These are phyloP conservation scores for Rhizopus arrhizus DNA, from an alignment of 371 early-diverging fungal species.

Conservation along the genomic window DNA sequence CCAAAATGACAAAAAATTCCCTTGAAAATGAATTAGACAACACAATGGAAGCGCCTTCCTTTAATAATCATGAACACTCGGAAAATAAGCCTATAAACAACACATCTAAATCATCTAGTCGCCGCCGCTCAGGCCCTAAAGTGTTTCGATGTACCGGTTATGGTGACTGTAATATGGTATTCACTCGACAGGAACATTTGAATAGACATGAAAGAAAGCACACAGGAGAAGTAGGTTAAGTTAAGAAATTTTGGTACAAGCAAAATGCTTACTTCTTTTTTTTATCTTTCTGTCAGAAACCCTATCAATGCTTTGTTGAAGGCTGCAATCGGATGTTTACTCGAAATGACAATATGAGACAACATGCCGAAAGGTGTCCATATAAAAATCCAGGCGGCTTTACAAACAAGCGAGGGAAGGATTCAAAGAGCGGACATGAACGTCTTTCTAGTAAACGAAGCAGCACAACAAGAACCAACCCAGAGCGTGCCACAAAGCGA, in stretches of 20 bases:
- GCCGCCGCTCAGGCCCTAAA: constrained; percentile 1
- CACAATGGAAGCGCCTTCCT: background rate
- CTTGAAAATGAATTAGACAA: too few species aligned
- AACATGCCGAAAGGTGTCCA: constrained; percentile 26
- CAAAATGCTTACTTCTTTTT: background rate
- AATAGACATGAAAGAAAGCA: constrained; percentile 60
- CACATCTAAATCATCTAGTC: too few species aligned
- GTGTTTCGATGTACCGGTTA: constrained; percentile 51
- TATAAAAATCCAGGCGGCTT: background rate
- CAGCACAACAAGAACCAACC: too few species aligned
- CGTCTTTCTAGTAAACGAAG: background rate
- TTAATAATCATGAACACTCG: background rate
- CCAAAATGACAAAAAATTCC: too few species aligned
- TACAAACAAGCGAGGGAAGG: too few species aligned
- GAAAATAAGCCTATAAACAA: constrained; percentile 23
- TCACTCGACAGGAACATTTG: constrained; percentile 58
- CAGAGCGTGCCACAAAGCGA: too few species aligned
- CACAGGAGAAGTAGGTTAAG: constrained; percentile 55
- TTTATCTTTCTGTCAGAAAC: constrained; percentile 23
- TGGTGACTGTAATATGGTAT: constrained; percentile 56
- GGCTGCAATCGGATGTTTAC: constrained; percentile 26
- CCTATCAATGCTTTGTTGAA: constrained; percentile 28
- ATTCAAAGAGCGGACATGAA: background rate
- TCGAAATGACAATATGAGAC: constrained; percentile 37
- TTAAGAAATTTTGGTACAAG: background rate